phyloP scores from a whole-genome alignment of 805 yeast species.

The Kluyveromyces siamensis region DNA sequence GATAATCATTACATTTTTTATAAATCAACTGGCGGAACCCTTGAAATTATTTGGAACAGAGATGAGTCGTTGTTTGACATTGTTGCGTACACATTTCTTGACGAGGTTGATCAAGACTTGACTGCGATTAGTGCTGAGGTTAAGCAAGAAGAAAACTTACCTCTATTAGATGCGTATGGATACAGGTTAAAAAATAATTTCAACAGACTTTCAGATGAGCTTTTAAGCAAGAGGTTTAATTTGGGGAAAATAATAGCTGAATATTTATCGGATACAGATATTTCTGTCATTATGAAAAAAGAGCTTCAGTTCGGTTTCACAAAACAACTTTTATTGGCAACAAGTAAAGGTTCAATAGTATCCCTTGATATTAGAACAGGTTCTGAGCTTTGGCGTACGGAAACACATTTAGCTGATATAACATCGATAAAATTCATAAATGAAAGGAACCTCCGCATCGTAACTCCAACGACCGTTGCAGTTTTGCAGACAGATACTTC shows the following conservation, averaged over 20 bases:
- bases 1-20: conserved; percentile 12
- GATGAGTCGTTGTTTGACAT: conserved; percentile 37
- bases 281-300: conserved; percentile 6
- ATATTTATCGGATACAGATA: conserved; percentile 10
- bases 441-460: not conserved
- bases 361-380: conserved; percentile 38
- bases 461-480: not conserved
- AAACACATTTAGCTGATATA: conserved; percentile 17
- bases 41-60: conserved; percentile 30
- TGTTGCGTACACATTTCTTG: conserved; percentile 24
- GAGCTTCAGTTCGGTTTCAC: conserved; percentile 37
- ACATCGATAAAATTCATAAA: conserved; percentile 14
- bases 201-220: conserved; percentile 10
- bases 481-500: not conserved
- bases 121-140: conserved; percentile 14
- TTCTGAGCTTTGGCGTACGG: conserved; percentile 31
- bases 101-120: conserved; percentile 11
- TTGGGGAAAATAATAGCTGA: conserved; percentile 8
- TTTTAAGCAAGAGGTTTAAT: conserved; percentile 10
- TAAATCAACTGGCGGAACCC: conserved; percentile 15
- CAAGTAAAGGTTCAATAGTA: conserved; percentile 33
- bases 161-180: conserved; percentile 19
- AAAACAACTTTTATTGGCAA: conserved; percentile 35
- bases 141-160: conserved; percentile 9
- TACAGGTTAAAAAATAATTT: conserved; percentile 19